Percentiles rank a stretch among this genome's conserved stretches.
Conservation (phyloP, 2,329 filamentous ascomycete genomes). For the Lasiodiplodia sp. region DNA sequence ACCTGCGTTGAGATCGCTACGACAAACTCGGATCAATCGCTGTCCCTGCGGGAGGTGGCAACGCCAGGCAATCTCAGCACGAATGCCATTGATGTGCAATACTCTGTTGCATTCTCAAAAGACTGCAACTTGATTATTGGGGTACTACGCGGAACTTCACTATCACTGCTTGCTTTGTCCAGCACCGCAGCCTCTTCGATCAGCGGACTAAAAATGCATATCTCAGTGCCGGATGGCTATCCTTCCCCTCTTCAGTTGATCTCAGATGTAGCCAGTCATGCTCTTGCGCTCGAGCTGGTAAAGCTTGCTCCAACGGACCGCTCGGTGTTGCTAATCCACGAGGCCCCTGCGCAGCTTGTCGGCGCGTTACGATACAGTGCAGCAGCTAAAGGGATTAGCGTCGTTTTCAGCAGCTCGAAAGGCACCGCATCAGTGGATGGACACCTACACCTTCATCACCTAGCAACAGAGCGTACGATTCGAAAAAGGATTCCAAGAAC, state of each 20-base stretch:
- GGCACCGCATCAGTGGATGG: neutral
- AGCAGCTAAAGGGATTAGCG: neutral
- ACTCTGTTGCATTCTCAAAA: neutral
- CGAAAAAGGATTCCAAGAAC: neutral
- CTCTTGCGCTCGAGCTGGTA: neutral
- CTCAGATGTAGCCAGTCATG: neutral
- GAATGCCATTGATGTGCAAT: neutral
- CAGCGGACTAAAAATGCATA: neutral
- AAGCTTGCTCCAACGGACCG: neutral
- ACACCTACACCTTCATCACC: neutral
- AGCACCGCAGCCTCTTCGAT: neutral
- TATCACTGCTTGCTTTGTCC: neutral
- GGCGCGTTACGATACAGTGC: neutral
- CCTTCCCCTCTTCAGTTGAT: neutral
- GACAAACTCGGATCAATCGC: neutral
- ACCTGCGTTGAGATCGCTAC: neutral
- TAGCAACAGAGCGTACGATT: neutral
- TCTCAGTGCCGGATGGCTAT: neutral
- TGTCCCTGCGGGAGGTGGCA: neutral
- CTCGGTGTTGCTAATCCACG: neutral
- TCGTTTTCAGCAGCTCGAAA: neutral
- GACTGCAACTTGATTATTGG: neutral
- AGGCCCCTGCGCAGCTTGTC: neutral
- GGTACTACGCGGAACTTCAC: neutral
- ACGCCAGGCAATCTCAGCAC: neutral